Base-by-base conservation (phyloP, 2,329 filamentous ascomycete genomes). In the Rhytidhysteron rufulum region DNA sequence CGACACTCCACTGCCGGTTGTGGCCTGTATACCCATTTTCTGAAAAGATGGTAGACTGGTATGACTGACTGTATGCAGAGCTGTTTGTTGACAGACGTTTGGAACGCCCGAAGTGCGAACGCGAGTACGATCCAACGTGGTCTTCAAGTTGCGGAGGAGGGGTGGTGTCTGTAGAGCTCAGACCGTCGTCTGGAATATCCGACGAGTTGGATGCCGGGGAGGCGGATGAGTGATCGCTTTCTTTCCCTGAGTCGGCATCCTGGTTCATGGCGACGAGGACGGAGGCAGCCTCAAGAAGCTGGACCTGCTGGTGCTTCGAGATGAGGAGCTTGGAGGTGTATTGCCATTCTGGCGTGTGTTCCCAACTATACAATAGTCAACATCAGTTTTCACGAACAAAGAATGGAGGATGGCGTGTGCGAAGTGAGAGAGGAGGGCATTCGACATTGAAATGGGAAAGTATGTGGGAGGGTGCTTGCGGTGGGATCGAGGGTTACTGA, bases 241-340 rank as follows among this genome's bases (percentile, higher is more conserved):
- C 55, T 25, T 82, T 77, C 55, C 80, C 82, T 4, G 80, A 82
- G 30, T 77, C 72, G 34, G 74, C 75, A 47, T 85, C 76, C 42
- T 71, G 63, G 58, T 82, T 96, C 90, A 98, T 97, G 59, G 83
- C 84, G 43, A 97, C 85, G 50, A 98, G 75, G 38, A 97, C 93
- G n/a, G 89, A 95, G 29, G 93, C 93, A 30, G 93, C 93, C 70
- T 98, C 93, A 44, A 98, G 79, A 45, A 98, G 79, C 68, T 98
- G 93, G 39, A 98, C 93, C 73, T 98, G 93, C 71, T 98, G 93
- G 68, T 98, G 93, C 78, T 98, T 98, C 56, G 91, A 97, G 57
- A 98, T 97, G 64, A 97, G 83, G 63, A 97, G 77, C 72, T 97
- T 97, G 55, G 93, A 97, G 41, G 93, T 98, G 65, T 85, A 85